phyloP scores from a whole-genome alignment of 495 filamentous ascomycete species.

The Friedmanniomyces simplex region DNA sequence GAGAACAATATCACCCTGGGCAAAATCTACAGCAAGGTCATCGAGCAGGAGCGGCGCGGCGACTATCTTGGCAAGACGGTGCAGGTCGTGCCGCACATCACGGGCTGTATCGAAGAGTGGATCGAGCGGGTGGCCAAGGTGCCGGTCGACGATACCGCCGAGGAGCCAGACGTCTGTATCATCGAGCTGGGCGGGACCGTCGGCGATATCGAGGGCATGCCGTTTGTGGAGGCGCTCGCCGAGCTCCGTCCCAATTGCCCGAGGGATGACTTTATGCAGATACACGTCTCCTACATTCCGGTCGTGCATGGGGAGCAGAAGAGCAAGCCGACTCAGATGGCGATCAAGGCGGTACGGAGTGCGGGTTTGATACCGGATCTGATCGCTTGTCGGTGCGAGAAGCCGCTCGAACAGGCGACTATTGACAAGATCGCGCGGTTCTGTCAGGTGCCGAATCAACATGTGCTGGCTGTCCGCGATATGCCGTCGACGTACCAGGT shows the following conservation, averaged over 20 bases:
- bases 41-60: slow-evolving; percentile 65
- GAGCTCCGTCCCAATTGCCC: slow-evolving; percentile 64
- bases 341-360: slow-evolving; percentile 69
- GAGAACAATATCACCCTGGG: slow-evolving; percentile 94
- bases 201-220: slow-evolving; percentile 83
- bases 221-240: slow-evolving; percentile 79
- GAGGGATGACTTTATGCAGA: slow-evolving; percentile 73
- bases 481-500: slow-evolving; percentile 86
- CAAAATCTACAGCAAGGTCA: slow-evolving; percentile 86
- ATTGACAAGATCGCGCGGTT: slow-evolving; percentile 79
- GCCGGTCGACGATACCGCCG: slow-evolving; percentile 74
- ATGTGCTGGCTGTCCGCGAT: slow-evolving; percentile 78
- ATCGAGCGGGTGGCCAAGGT: slow-evolving; percentile 77
- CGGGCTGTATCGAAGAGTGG: slow-evolving; percentile 85
- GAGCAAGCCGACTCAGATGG: slow-evolving; percentile 91
- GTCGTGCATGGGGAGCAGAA: slow-evolving; percentile 72
- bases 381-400: slow-evolving; percentile 88
- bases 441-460: slow-evolving; percentile 70
- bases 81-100: slow-evolving; percentile 87
- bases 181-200: slow-evolving; percentile 71
- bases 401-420: slow-evolving; percentile 57
- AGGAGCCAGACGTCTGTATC: slow-evolving; percentile 87
- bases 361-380: slow-evolving; percentile 80
- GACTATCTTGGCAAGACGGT: slow-evolving; percentile 89
- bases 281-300: slow-evolving; percentile 73